Evolutionary conservation across 495 filamentous ascomycete genomes (phyloP), one percentile per base, ranked within the genome.

Genomic region (Podospora anserina): DNA sequence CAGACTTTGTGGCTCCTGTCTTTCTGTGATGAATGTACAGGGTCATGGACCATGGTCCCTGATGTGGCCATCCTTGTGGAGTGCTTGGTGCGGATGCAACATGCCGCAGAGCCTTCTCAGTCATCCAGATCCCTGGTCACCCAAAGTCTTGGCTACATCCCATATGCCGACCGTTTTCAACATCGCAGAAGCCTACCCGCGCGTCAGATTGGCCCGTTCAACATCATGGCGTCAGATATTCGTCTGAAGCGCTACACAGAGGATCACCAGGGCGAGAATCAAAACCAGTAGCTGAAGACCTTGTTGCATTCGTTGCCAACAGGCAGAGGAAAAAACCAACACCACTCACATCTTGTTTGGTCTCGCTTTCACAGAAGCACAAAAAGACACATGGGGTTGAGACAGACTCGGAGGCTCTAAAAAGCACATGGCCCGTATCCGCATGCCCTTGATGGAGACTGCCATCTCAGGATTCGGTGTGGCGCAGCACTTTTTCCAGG

Each of bases 211-310:
- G 72, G 71, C 60, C 69, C 71, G 74, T 73, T 64, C 74, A 69
- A 75, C 72, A 78, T 77, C 77, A 78, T 79, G 76, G 77, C 78
- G 77, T 78, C 72, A 78, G 72, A 77, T 71, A 71, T 70, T 75
- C 75, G 75, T 77, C 77, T 77, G 72, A 75, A 79, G 69, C 75
- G 74, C 70, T 68, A 30, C 75, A 68, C 72, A 76, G 71, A 74
- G 77, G 68, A 68, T 61, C 53, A 65, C 61, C 5, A 11, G 15
- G 39, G 13, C 7, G 39, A 16, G 39, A 49, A 49, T 72, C 58
- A 44, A 68, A 67, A 67, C 66, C 58, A 69, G 72, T 66, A 66
- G 64, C 59, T 49, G 65, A 68, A 39, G 26, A 23, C 65, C 55
- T 63, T 23, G 20, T 44, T 54, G 30, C 7, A 32, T 49, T 49